These are phyloP conservation scores for Stylosanthes scabra DNA, from an alignment of 331 rosid genomes.

Conservation along the genomic window DNA sequence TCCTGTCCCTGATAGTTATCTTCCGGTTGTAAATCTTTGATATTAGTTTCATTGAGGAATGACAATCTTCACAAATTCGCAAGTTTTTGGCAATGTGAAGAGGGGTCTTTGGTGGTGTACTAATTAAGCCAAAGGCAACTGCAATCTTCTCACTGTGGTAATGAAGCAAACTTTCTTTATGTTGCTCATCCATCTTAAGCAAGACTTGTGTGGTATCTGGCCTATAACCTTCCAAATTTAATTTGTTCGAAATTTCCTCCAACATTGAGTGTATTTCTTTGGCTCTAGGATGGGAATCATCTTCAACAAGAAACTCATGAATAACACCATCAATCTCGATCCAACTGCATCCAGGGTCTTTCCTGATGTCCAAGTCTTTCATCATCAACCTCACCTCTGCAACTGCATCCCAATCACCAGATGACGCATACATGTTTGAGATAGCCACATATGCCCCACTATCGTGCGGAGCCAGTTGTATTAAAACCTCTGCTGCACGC, in stretches of 20 bases:
- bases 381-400: slow-evolving; percentile 62
- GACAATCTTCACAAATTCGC: slow-evolving; percentile 87
- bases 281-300: slow-evolving; percentile 59
- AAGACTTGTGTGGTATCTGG: slow-evolving; percentile 67
- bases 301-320: slow-evolving; percentile 75
- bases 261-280: slow-evolving; percentile 61
- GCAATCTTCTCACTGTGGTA: slow-evolving; percentile 87
- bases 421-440: slow-evolving; percentile 65
- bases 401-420: slow-evolving; percentile 67
- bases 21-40: slow-evolving; percentile 64
- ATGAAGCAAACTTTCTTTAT: slow-evolving; percentile 57
- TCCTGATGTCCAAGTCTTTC: slow-evolving; percentile 62
- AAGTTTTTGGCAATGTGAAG: slow-evolving; percentile 67
- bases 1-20: slow-evolving; percentile 71
- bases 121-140: slow-evolving; percentile 74
- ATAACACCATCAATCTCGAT: slow-evolving; percentile 61
- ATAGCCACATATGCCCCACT: slow-evolving; percentile 74
- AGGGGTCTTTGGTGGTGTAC: slow-evolving; percentile 59
- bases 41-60: slow-evolving; percentile 70
- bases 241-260: slow-evolving; percentile 55
- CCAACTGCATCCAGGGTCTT: slow-evolving; percentile 77
- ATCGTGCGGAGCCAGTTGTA: slow-evolving; percentile 58
- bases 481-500: slow-evolving; percentile 47
- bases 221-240: slow-evolving; percentile 53
- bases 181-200: slow-evolving; percentile 64